Evolutionary conservation across 306 rosid species (phyloP).

Genomic region (Vigna trinervia): DNA sequence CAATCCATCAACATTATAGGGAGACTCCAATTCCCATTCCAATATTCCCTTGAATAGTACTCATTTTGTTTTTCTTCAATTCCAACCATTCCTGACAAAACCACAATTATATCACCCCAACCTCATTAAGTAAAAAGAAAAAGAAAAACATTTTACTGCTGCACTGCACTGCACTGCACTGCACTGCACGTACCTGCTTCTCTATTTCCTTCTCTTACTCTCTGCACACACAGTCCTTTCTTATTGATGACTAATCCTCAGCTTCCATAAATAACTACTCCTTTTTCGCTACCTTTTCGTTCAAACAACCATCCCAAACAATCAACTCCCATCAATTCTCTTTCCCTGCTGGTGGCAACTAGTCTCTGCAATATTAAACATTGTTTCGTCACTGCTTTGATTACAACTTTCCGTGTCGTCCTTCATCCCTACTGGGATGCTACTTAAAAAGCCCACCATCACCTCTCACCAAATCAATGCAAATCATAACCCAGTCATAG

Average conservation of each 20-base stretch:
- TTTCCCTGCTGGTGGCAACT: slow-evolving; percentile 31
- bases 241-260: slow-evolving; percentile 42
- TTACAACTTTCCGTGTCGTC: slow-evolving; percentile 31
- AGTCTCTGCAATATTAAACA: slow-evolving; percentile 31
- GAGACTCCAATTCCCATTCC: slow-evolving; percentile 54
- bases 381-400: slow-evolving; percentile 8
- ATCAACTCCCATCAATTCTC: slow-evolving; percentile 40
- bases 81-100: slow-evolving; percentile 66
- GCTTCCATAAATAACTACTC: slow-evolving; percentile 58
- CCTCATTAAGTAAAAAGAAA: slow-evolving; percentile 15
- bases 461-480: slow-evolving; percentile 51
- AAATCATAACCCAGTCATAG: slow-evolving; percentile 69
- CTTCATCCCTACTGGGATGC: slow-evolving; percentile 46
- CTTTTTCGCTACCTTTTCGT: slow-evolving; percentile 56
- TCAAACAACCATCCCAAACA: slow-evolving; percentile 57
- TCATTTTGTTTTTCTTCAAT: slow-evolving; percentile 66
- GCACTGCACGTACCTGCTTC: slow-evolving; percentile 22
- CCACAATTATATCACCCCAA: slow-evolving; percentile 53
- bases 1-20: slow-evolving; percentile 56
- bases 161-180: background rate
- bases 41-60: slow-evolving; percentile 64
- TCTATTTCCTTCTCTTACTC: slow-evolving; percentile 30
- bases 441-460: slow-evolving; percentile 47
- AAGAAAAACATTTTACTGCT: slow-evolving; percentile 2
- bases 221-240: slow-evolving; percentile 45